Conservation (phyloP, 148 eudicot genomes). For the Dianthus caryophyllus region DNA sequence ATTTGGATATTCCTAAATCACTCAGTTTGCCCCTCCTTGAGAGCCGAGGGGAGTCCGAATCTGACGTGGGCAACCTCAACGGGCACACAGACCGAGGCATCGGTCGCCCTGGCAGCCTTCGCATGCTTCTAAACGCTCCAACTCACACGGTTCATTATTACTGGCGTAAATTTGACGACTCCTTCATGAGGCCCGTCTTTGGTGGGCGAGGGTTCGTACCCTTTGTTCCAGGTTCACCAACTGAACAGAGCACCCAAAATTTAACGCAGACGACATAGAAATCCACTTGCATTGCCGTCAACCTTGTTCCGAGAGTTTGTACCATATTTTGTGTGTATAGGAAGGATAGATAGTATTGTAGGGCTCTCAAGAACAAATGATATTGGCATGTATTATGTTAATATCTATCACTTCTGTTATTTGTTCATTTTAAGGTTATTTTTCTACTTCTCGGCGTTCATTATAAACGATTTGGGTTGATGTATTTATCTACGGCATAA, state of each 20-base stretch:
- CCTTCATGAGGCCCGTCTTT: constrained; percentile 70
- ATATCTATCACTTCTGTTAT: too few relatives aligned
- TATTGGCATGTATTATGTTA: too few relatives aligned
- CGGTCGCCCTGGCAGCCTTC: constrained; percentile 42
- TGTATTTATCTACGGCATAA: too few relatives aligned
- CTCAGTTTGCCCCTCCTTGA: constrained; percentile 51
- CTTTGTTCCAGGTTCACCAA: constrained; percentile 48
- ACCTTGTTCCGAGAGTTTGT: constrained; percentile 9
- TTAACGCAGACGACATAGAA: constrained; percentile 22
- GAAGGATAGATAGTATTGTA: not conserved
- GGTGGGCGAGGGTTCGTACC: constrained; percentile 81
- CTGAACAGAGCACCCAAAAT: constrained; percentile 30
- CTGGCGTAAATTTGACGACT: constrained; percentile 69
- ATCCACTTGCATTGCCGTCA: not conserved
- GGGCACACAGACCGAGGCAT: constrained; percentile 17
- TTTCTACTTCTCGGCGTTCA: too few relatives aligned
- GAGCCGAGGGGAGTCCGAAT: constrained; percentile 35
- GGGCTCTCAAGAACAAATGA: too few relatives aligned
- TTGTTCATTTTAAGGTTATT: too few relatives aligned
- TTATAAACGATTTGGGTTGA: too few relatives aligned
- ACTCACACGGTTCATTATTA: constrained; percentile 56
- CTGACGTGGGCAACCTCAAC: constrained; percentile 13
- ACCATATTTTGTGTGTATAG: constrained; percentile 7
- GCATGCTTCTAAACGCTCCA: constrained; percentile 57
- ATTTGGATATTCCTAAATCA: constrained; percentile 49